phyloP scores from a whole-genome alignment of 225 moss, liverwort and hornwort species.

The Straminergon stramineum region DNA sequence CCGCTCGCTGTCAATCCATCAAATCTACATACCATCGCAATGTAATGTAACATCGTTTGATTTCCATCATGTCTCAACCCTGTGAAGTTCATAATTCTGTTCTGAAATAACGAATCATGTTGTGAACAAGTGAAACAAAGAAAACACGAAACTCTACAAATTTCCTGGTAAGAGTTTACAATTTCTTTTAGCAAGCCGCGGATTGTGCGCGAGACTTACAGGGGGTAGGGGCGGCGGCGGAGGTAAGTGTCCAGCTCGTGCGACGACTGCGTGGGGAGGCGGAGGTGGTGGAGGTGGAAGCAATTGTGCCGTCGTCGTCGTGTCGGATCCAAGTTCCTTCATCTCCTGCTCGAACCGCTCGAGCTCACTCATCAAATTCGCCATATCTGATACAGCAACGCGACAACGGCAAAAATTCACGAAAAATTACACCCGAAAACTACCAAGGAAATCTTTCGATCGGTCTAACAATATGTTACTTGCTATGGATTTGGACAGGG shows the following conservation, averaged over 20 bases:
- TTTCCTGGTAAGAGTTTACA: not conserved
- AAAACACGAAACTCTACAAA: not conserved
- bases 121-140: not conserved
- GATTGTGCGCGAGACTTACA: not conserved
- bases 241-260: conserved; percentile 13
- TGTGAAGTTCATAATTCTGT: not conserved
- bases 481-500: too few relatives aligned
- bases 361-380: conserved; percentile 72
- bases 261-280: conserved; percentile 17
- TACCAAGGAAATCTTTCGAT: not conserved
- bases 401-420: not conserved
- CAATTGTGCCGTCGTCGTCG: conserved; percentile 39
- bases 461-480: too few relatives aligned
- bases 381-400: conserved; percentile 24
- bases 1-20: not conserved
- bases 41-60: not conserved
- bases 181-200: not conserved
- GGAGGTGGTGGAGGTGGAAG: conserved; percentile 45
- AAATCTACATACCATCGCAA: not conserved
- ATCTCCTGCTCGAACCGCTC: conserved; percentile 90
- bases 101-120: not conserved
- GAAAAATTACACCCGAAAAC: not conserved
- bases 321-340: conserved; percentile 78
- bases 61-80: not conserved
- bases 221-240: conserved; percentile 28